Evolutionary conservation across 169 alveolate species (phyloP), one percentile per base, ranked within the genome.

Genomic region (Eimeria sp.): DNA sequence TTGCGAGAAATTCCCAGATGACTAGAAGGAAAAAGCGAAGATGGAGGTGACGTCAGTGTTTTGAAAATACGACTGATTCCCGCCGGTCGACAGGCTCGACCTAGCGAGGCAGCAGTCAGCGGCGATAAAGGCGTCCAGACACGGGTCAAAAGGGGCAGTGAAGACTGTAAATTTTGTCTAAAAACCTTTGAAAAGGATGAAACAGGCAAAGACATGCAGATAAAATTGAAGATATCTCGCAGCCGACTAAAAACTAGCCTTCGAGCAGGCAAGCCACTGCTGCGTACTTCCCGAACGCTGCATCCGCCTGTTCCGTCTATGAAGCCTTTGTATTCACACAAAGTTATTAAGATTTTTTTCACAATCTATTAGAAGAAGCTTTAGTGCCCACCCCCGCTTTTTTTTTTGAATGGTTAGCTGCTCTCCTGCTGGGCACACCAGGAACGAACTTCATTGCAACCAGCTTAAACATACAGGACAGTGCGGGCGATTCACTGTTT

Each of bases 51-150:
- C 30, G 6, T 34, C 86, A 43, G 20, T 43, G 61, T 18, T 18
- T 5, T 18, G 54, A 63, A 75, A 47, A 40, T 75, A 16, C 61
- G 61, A 22, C 22, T 40, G 86, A 20, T 75, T 45, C 86, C 63
- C 61, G 58, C 86, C 34, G 63, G 86, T 75, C 86, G 86, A 75
- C 45, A 75, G 86, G 61, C 86, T 75, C 86, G 86, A 75, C 86
- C 86, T 47, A 47, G 63, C 86, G 86, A 18, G 78, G 78, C 78
- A 22, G 16, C 30, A 75, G 63, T 22, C 86, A 75, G 86, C 63
- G 63, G 86, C 58, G 40, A 9, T 61, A 3, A 75, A 43, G 86
- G 25, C 61, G 14, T 34, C 25, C 61, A 22, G 58, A 75, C 58
- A 75, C 18, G 61, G 14, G 86, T 6, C 54, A 47, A 7, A 9